A percentile compares a stretch with the other conserved stretches of the same genome.
Evolutionary conservation across 140 eudicot species (phyloP).

Genomic region (Anethum foeniculum): DNA sequence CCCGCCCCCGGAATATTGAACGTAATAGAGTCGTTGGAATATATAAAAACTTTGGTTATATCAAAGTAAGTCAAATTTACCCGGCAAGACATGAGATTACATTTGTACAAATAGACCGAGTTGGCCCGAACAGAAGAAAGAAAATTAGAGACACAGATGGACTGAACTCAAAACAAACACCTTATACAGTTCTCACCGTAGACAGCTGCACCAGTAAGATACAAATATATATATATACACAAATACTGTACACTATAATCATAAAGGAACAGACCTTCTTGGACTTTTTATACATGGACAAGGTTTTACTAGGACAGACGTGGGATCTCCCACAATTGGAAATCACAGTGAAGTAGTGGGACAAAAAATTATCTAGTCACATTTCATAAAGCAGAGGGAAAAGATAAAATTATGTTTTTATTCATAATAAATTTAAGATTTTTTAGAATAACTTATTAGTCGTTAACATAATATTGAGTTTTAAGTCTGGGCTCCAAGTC

Average conservation of each 20-base stretch:
- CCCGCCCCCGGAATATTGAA: too few species aligned
- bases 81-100: not conserved
- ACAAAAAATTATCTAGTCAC: not conserved
- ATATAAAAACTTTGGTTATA: not conserved
- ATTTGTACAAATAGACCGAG: not conserved
- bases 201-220: not conserved
- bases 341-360: not conserved
- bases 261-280: not conserved
- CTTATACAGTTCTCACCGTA: not conserved
- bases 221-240: not conserved
- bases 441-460: too few species aligned
- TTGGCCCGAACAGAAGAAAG: not conserved
- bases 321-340: not conserved
- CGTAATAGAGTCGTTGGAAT: too few species aligned
- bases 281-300: not conserved
- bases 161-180: slow-evolving; percentile 1
- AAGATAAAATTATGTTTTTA: too few species aligned
- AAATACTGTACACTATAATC: not conserved
- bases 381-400: too few species aligned
- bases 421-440: too few species aligned
- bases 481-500: too few species aligned
- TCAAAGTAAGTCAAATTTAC: not conserved
- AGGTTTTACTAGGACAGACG: not conserved
- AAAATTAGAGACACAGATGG: not conserved
- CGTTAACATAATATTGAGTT: too few species aligned